These are phyloP conservation scores for Phyllostachys edulis DNA, from an alignment of 176 grass and related monocot genomes.

Conservation along the genomic window DNA sequence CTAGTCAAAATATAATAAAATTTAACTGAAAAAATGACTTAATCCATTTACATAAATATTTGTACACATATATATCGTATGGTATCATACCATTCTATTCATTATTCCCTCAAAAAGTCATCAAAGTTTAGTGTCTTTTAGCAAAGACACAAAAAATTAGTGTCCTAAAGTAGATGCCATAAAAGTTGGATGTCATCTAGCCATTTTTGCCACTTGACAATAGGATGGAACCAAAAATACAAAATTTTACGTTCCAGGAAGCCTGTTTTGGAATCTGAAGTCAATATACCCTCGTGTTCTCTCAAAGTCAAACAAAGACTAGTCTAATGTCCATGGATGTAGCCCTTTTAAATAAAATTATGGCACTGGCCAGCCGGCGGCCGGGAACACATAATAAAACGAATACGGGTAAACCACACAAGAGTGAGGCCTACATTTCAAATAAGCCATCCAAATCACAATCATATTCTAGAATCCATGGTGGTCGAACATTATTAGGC, in stretches of 20 bases:
- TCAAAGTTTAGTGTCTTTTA: too few species aligned
- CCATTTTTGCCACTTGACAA: too few species aligned
- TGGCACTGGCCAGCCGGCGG: background rate
- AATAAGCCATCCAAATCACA: background rate
- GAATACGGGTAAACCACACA: background rate
- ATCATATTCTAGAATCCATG: too few species aligned
- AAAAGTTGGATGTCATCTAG: too few species aligned
- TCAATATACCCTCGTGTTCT: background rate
- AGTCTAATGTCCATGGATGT: background rate
- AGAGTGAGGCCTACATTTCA: background rate
- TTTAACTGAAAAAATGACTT: background rate
- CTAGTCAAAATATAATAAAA: background rate
- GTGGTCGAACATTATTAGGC: background rate
- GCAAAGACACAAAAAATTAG: too few species aligned
- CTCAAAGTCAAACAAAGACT: conserved; percentile 14
- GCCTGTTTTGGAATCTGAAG: background rate
- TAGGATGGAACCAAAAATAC: too few species aligned
- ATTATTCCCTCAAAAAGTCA: too few species aligned
- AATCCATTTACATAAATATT: background rate
- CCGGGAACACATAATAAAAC: too few species aligned
- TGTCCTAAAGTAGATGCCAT: too few species aligned
- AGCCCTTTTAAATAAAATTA: background rate
- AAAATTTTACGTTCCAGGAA: background rate
- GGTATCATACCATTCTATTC: background rate
- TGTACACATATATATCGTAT: background rate